Conservation (phyloP, 2,329 filamentous ascomycete species). For the Beauveria bassiana region DNA sequence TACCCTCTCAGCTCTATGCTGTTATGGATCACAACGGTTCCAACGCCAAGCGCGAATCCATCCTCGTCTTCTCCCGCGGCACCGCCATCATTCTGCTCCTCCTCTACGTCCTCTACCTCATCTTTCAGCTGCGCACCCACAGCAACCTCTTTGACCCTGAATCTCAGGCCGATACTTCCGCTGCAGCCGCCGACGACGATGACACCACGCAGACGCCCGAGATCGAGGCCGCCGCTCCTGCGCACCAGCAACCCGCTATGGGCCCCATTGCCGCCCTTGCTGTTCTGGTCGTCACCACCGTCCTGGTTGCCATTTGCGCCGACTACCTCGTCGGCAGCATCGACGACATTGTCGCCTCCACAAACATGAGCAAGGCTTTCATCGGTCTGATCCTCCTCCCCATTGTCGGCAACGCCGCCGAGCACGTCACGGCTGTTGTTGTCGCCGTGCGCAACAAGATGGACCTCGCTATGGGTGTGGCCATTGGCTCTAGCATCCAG, state of each 20-base stretch:
- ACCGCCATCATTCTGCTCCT: constrained; percentile 67
- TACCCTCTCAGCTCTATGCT: constrained; percentile 48
- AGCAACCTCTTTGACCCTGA: constrained; percentile 61
- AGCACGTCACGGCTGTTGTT: constrained; percentile 75
- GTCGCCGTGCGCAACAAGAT: constrained; percentile 73
- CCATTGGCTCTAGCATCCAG: constrained; percentile 74
- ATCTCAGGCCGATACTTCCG: constrained; percentile 14
- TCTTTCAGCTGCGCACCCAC: constrained; percentile 72
- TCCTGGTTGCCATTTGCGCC: constrained; percentile 65
- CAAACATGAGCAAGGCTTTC: constrained; percentile 70
- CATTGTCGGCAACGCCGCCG: constrained; percentile 72
- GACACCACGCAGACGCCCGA: constrained; percentile 38
- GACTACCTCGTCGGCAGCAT: constrained; percentile 74
- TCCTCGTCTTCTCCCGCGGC: constrained; percentile 65
- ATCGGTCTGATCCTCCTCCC: constrained; percentile 73
- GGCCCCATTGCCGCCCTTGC: constrained; percentile 54
- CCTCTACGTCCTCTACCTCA: constrained; percentile 69
- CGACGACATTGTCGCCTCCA: constrained; percentile 60
- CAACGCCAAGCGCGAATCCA: constrained; percentile 42
- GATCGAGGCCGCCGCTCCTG: constrained; percentile 16
- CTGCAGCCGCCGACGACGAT: constrained; percentile 36
- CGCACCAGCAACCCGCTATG: constrained; percentile 41
- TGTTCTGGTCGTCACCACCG: constrained; percentile 62
- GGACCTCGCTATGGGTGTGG: constrained; percentile 68
- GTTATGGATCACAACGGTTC: constrained; percentile 44